A percentile compares a stretch with the other conserved stretches of the same genome.
Evolutionary conservation across 2,329 filamentous ascomycete species (phyloP).

Genomic region (Plectosphaerella sp.): DNA sequence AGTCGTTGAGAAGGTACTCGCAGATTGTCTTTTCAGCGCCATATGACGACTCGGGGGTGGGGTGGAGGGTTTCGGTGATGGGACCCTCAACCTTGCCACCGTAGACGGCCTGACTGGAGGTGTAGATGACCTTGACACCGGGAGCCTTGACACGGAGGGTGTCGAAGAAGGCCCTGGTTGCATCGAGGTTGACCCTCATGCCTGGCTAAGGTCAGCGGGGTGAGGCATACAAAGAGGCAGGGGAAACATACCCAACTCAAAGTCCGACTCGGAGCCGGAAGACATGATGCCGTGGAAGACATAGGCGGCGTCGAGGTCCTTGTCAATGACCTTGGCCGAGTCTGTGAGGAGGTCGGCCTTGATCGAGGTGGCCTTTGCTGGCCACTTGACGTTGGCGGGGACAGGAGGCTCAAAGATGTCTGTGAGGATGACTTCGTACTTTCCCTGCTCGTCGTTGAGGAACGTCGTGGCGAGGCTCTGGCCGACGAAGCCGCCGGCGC

Average conservation of each 20-base stretch:
- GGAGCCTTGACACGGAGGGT: slow-evolving; percentile 37
- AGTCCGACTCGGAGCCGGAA: slow-evolving; percentile 47
- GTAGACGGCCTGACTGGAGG: slow-evolving; percentile 50
- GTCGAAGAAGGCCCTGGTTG: slow-evolving; percentile 43
- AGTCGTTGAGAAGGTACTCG: slow-evolving; percentile 48
- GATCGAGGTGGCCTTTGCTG: slow-evolving; percentile 15
- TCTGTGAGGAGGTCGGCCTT: slow-evolving; percentile 26
- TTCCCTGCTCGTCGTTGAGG: slow-evolving; percentile 4
- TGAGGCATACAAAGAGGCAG: too few species aligned
- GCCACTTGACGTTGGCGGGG: slow-evolving; percentile 25
- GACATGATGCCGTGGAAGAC: slow-evolving; percentile 55
- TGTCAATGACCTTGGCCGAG: slow-evolving; percentile 6
- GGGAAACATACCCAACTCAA: slow-evolving; percentile 32
- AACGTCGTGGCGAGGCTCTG: slow-evolving; percentile 40
- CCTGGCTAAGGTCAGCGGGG: slow-evolving; percentile 12
- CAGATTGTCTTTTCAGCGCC: slow-evolving; percentile 51
- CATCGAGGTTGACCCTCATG: slow-evolving; percentile 48
- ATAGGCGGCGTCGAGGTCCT: not conserved
- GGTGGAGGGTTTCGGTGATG: slow-evolving; percentile 36
- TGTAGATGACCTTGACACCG: slow-evolving; percentile 45
- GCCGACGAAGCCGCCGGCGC: slow-evolving; percentile 60
- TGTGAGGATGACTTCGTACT: slow-evolving; percentile 45
- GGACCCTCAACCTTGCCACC: slow-evolving; percentile 41
- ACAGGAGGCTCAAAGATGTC: slow-evolving; percentile 51
- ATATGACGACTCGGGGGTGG: slow-evolving; percentile 49